Conservation (phyloP, 441 rosid genomes). For the Corymbia citriodora region DNA sequence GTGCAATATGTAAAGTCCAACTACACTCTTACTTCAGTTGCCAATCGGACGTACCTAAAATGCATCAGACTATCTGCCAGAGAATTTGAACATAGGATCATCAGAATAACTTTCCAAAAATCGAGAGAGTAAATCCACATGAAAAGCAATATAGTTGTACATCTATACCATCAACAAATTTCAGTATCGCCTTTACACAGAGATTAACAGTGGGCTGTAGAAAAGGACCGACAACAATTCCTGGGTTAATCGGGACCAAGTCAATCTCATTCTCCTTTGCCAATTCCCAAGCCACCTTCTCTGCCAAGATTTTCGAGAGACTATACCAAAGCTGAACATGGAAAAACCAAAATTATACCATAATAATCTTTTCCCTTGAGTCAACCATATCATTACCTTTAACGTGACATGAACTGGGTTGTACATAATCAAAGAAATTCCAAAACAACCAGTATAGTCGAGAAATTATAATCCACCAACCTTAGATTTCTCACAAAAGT, state of each 20-base stretch:
- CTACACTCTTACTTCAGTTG: background rate
- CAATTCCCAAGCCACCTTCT: slow-evolving; percentile 41
- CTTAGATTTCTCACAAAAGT: slow-evolving; percentile 18
- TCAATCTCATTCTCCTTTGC: slow-evolving; percentile 39
- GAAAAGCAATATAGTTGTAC: background rate
- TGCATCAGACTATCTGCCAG: background rate
- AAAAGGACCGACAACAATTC: slow-evolving; percentile 44
- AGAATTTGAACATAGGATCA: background rate
- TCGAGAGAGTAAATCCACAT: background rate
- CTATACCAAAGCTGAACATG: slow-evolving; percentile 33
- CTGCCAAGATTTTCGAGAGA: slow-evolving; percentile 46
- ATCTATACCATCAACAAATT: slow-evolving; percentile 35
- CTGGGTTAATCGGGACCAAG: slow-evolving; percentile 40
- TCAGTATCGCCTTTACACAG: slow-evolving; percentile 27
- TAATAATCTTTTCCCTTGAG: background rate
- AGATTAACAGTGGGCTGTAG: slow-evolving; percentile 48
- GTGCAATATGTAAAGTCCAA: background rate
- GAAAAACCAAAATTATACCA: background rate
- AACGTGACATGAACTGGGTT: background rate
- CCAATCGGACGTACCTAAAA: background rate
- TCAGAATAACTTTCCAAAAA: background rate
- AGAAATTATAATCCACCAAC: background rate
- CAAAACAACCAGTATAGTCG: background rate
- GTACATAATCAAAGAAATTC: background rate
- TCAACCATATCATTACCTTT: slow-evolving; percentile 22